These are phyloP conservation scores for Nigrograna mackinnonii DNA, from an alignment of 2,329 filamentous ascomycete species.

Conservation along the genomic window DNA sequence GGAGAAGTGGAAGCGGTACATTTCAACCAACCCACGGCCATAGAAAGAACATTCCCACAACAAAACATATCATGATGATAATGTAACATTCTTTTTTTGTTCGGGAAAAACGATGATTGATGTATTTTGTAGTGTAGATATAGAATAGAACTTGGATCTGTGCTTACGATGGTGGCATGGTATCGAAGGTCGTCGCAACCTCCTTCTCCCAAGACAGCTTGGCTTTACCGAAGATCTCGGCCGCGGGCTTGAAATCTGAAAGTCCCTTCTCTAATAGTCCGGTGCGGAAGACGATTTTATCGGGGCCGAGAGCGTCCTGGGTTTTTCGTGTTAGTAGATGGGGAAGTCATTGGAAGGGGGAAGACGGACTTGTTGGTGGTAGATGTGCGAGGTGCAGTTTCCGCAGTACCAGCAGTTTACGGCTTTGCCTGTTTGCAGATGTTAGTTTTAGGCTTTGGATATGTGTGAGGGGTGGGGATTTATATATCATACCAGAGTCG, in stretches of 20 bases:
- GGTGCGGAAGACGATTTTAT: constrained; percentile 58
- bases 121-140: too few relatives aligned
- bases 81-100: too few relatives aligned
- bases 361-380: constrained; percentile 59
- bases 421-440: constrained; percentile 48
- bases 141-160: background rate
- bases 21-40: too few relatives aligned
- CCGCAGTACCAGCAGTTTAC: constrained; percentile 63
- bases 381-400: constrained; percentile 59
- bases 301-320: constrained; percentile 54
- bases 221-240: constrained; percentile 60
- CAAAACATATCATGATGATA: too few relatives aligned
- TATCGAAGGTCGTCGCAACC: constrained; percentile 51
- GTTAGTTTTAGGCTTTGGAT: constrained; percentile 5
- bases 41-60: too few relatives aligned
- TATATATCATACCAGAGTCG: constrained; percentile 53
- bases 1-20: too few relatives aligned
- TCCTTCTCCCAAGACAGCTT: constrained; percentile 56
- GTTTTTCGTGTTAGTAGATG: too few relatives aligned
- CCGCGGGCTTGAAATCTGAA: constrained; percentile 53
- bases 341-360: constrained; percentile 25
- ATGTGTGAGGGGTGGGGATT: background rate
- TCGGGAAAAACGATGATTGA: too few relatives aligned
- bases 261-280: constrained; percentile 49
- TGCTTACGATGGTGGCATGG: constrained; percentile 44